Evolutionary conservation across 1,139 yeast species (phyloP), one percentile per base, ranked within the genome.

Genomic region (Groenewaldozyma sp.): DNA sequence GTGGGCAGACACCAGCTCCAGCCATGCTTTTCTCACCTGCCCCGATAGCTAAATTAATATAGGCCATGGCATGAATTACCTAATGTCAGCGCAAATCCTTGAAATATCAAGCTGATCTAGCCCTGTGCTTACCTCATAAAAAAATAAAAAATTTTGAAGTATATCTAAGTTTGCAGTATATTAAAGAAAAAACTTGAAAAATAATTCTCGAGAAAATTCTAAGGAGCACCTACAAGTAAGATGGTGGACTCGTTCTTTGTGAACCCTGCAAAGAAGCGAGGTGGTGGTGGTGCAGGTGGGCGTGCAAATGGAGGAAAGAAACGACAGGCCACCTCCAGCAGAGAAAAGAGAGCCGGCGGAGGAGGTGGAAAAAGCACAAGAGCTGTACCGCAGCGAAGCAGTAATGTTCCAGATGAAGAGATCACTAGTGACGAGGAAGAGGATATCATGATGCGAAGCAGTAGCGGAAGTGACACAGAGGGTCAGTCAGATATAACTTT

Each of bases 211-310:
- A n/a, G n/a, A n/a, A n/a, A n/a, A n/a, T n/a, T n/a, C n/a, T n/a
- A n/a, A n/a, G n/a, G n/a, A n/a, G n/a, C n/a, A n/a, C n/a, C n/a
- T n/a, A n/a, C n/a, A n/a, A n/a, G n/a, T n/a, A n/a, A n/a, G 20
- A 53, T 54, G 59, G 59, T 54, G 35, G 60, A 56, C 41, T 52
- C 57, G 36, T 56, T 56, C 45, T 56, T 56, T 37, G 54, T 52
- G 27, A 51, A 46, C 38, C 55, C 59, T 18, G 43, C 48, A 32
- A 53, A 51, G 48, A 35, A 28, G 20, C 33, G 42, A 28, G 39
- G 43, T 29, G 38, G 32, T 39, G 33, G 39, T 14, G 42, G 38
- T 28, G 38, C 28, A 29, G 28, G 32, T 34, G 31, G 27, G n/a
- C 35, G 24, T 16, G 34, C 22, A 20, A 37, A 22, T 16, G 38